Evolutionary conservation across 345 rosid genomes (phyloP).

Genomic region (Murraya koenigii): DNA sequence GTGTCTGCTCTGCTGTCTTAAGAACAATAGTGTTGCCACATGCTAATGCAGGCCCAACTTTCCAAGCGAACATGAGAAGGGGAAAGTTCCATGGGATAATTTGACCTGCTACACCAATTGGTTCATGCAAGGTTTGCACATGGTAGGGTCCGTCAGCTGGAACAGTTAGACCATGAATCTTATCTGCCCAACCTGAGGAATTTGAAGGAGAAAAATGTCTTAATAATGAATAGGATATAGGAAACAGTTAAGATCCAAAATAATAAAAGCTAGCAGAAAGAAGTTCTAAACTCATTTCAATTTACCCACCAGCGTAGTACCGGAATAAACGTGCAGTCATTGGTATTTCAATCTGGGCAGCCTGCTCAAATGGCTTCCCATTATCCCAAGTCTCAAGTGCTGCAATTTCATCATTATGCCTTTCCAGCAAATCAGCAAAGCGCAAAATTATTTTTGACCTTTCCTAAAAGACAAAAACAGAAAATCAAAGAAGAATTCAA

Average conservation of each 20-base stretch:
- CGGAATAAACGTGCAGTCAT: slow-evolving; percentile 63
- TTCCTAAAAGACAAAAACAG: slow-evolving; percentile 47
- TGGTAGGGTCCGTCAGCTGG: slow-evolving; percentile 75
- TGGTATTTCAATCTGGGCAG: slow-evolving; percentile 72
- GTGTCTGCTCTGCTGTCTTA: slow-evolving; percentile 94
- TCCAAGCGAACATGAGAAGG: slow-evolving; percentile 86
- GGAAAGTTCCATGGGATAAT: slow-evolving; percentile 99
- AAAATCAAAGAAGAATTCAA: background rate
- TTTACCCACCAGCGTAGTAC: slow-evolving; percentile 84
- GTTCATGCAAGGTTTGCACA: slow-evolving; percentile 85
- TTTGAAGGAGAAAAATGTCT: background rate
- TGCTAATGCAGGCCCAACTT: slow-evolving; percentile 91
- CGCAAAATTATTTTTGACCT: slow-evolving; percentile 63
- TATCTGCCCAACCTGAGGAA: slow-evolving; percentile 88
- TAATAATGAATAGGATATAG: slow-evolving; percentile 1
- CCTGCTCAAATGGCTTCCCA: slow-evolving; percentile 81
- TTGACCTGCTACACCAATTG: slow-evolving; percentile 94
- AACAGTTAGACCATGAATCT: slow-evolving; percentile 85
- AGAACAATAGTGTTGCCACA: slow-evolving; percentile 84
- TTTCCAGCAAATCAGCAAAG: slow-evolving; percentile 83
- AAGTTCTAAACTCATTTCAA: background rate
- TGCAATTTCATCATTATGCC: slow-evolving; percentile 81
- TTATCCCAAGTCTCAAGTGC: slow-evolving; percentile 91
- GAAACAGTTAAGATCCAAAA: background rate
- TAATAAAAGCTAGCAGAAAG: background rate